Conservation (phyloP, 352 stramenopile species). For the Chrysophaeum taylorii region DNA sequence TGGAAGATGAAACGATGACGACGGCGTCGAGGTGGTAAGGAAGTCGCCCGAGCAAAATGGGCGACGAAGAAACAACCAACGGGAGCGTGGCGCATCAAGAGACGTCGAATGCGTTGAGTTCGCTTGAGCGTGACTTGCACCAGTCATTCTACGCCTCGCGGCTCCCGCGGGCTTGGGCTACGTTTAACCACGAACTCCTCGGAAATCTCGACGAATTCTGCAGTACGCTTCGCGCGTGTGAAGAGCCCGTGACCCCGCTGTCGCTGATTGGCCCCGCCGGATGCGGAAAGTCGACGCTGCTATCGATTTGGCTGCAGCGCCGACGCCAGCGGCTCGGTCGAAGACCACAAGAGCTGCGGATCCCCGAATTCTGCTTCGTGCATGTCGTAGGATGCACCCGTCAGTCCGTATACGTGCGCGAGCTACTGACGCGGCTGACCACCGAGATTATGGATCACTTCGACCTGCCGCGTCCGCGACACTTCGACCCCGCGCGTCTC, state of each 20-base stretch:
- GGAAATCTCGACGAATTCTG: background rate
- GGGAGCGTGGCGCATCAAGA: no score
- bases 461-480: conserved; percentile 66
- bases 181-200: background rate
- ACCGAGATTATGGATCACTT: conserved; percentile 77
- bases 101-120: no score
- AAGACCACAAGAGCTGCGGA: no score
- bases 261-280: background rate
- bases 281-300: conserved; percentile 4
- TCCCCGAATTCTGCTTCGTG: conserved; percentile 64
- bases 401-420: conserved; percentile 67
- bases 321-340: background rate
- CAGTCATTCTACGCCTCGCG: conserved; percentile 4
- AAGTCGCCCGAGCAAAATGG: no score
- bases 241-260: background rate
- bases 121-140: conserved; percentile 12
- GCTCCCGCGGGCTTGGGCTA: background rate
- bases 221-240: background rate
- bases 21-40: no score
- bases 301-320: background rate
- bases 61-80: no score
- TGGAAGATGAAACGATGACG: no score
- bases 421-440: conserved; percentile 67
- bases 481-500: conserved; percentile 65
- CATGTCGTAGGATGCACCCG: conserved; percentile 72